A percentile compares a stretch with the other conserved stretches of the same genome.
Conservation (phyloP, 2,329 filamentous ascomycete genomes). For the Phaeophleospora eucalypticola region DNA sequence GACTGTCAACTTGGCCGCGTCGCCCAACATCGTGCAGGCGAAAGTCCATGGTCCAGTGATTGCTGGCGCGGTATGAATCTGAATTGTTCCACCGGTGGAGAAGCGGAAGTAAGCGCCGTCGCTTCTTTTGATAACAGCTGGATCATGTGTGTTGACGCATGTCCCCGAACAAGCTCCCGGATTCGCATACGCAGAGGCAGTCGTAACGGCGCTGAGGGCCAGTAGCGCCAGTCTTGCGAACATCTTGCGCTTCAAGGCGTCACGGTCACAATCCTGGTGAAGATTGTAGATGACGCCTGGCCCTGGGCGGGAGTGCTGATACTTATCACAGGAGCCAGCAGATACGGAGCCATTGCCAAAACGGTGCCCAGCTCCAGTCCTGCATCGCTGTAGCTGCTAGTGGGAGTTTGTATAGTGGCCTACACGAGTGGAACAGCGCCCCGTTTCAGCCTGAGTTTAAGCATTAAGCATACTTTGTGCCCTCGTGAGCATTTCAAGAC, state of each 20-base stretch:
- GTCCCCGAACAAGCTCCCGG: constrained; percentile 34
- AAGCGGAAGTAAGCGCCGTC: constrained; percentile 53
- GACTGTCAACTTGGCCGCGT: constrained; percentile 41
- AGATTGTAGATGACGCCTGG: background rate
- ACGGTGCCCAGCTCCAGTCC: background rate
- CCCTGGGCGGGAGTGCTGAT: background rate
- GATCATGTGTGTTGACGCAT: constrained; percentile 48
- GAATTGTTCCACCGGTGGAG: constrained; percentile 49
- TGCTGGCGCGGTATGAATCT: constrained; percentile 45
- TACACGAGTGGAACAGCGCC: too few relatives aligned
- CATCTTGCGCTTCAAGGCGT: background rate
- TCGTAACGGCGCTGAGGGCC: background rate
- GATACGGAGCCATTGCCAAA: background rate
- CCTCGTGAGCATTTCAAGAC: background rate
- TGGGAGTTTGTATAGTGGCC: too few relatives aligned
- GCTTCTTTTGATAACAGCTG: constrained; percentile 44
- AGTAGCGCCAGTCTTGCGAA: background rate
- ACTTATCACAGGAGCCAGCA: background rate
- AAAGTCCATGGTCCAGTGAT: constrained; percentile 51
- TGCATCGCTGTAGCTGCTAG: background rate
- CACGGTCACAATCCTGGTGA: background rate
- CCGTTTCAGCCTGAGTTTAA: too few relatives aligned
- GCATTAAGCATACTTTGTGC: too few relatives aligned
- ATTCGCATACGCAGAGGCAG: background rate
- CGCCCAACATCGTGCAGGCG: constrained; percentile 44